Conservation (phyloP, 768 basidiomycete genomes). For the Lentinula guzmanii region DNA sequence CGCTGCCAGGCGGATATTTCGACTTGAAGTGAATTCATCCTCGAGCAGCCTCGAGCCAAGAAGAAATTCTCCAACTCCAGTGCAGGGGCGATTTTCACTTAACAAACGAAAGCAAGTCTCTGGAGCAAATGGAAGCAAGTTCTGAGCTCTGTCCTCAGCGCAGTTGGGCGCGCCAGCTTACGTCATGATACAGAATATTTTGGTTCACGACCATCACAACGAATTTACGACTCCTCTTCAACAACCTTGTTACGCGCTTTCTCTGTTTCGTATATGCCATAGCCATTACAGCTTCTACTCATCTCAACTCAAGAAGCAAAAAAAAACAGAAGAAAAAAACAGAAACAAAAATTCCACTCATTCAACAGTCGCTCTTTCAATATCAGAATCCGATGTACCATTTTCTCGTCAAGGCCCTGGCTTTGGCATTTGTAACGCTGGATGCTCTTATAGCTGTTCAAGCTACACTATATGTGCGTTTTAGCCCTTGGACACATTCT, state of each 20-base stretch:
- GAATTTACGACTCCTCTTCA: background rate
- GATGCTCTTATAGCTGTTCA: background rate
- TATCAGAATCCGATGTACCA: background rate
- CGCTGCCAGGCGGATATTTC: too few species aligned
- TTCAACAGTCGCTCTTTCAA: background rate
- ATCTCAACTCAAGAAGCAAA: too few species aligned
- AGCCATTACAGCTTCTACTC: background rate
- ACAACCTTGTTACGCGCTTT: background rate
- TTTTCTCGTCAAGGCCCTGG: background rate
- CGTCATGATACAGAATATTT: background rate
- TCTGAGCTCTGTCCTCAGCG: background rate
- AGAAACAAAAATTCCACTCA: background rate
- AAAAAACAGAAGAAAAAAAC: background rate
- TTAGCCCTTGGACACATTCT: background rate
- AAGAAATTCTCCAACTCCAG: too few species aligned
- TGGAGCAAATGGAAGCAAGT: background rate
- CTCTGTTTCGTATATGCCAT: background rate
- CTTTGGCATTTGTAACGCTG: background rate
- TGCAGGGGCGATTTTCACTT: too few species aligned
- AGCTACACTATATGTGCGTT: conserved; percentile 4
- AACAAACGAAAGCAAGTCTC: too few species aligned
- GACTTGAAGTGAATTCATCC: too few species aligned
- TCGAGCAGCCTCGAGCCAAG: too few species aligned
- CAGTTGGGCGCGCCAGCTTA: background rate
- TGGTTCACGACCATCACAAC: conserved; percentile 12